phyloP scores from a whole-genome alignment of 805 yeast genomes.

The Aciculoconidium aculeatum region DNA sequence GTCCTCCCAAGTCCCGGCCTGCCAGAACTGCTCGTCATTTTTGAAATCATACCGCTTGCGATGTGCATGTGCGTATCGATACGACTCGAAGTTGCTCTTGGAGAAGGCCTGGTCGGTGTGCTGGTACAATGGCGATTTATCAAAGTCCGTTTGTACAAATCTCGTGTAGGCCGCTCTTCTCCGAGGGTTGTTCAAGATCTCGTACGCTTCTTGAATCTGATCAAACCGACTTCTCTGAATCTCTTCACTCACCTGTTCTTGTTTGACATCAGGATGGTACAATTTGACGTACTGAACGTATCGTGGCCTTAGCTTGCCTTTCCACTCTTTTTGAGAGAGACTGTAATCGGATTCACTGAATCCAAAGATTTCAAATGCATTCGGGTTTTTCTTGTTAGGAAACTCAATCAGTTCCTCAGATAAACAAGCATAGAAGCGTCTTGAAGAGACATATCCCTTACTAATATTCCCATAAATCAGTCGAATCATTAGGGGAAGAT shows the following conservation, averaged over 20 bases:
- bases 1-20: conserved; percentile 63
- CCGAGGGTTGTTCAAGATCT: conserved; percentile 47
- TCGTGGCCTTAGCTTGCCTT: conserved; percentile 34
- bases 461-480: too few species aligned
- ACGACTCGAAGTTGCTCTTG: conserved; percentile 23
- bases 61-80: conserved; percentile 33
- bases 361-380: conserved; percentile 65
- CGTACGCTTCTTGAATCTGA: conserved; percentile 32
- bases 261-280: conserved; percentile 73
- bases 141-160: conserved; percentile 17
- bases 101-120: conserved; percentile 8
- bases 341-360: conserved; percentile 27
- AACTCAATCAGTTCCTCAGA: too few species aligned
- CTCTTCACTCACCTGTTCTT: conserved; percentile 18
- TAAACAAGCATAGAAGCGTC: too few species aligned
- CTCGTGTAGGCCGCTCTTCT: conserved; percentile 25
- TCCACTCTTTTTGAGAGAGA: conserved; percentile 45
- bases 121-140: conserved; percentile 6
- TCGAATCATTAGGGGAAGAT: too few species aligned
- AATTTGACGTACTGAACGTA: conserved; percentile 49
- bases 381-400: conserved; percentile 54
- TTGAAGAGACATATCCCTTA: too few species aligned
- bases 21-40: conserved; percentile 46
- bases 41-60: conserved; percentile 25
- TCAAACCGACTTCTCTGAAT: conserved; percentile 30